Evolutionary conservation across 139 green algal genomes (phyloP), one percentile per base, ranked within the genome.

Genomic region (Picochlorum sp.): DNA sequence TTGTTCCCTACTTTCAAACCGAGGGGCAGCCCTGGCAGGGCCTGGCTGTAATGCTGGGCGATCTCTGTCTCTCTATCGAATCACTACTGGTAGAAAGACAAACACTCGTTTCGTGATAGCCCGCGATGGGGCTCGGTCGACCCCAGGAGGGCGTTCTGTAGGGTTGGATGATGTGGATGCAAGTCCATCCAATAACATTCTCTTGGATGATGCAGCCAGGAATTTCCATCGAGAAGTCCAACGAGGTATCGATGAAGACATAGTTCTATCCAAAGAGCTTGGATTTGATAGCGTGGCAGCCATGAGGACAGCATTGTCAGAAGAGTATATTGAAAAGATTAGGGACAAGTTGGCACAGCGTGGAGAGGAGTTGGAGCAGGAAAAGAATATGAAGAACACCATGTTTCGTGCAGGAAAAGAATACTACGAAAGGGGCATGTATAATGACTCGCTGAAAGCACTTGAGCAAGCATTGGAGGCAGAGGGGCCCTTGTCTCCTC

Each of bases 261-360:
- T 88, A 16, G 44, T 88, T 37, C 70, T 90, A 16, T 83, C 81
- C 2, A 21, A 80, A 34, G 74, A 92, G 66, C 58, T 95, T 52
- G 87, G 84, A 7, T 62, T 64, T 16, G 16, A 66, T 58, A 4
- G 23, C 61, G 4, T 50, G 65, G 0, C 8, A 75, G 10, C 28
- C 95, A 14, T 75, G 64, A 9, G 72, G 83, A 0, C 23, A 74
- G 21, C 83, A 92, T 41, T 41, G 34, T 41, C 34, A 63, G 47
- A 73, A 30, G 44, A 73, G 28, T 95, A 95, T 72, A 82, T 77
- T 45, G 83, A 86, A 21, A 90, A 84, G 54, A 69, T 95, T 57
- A 90, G 88, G 68, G 38, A 72, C 9, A 87, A 88, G 63, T 74
- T 95, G 23, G 54, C 66, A 67, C 38, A 83, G 66, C 72, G 78